Evolutionary conservation across 345 rosid species (phyloP), one percentile per base, ranked within the genome.

Genomic region (Bretschneidera sinensis): DNA sequence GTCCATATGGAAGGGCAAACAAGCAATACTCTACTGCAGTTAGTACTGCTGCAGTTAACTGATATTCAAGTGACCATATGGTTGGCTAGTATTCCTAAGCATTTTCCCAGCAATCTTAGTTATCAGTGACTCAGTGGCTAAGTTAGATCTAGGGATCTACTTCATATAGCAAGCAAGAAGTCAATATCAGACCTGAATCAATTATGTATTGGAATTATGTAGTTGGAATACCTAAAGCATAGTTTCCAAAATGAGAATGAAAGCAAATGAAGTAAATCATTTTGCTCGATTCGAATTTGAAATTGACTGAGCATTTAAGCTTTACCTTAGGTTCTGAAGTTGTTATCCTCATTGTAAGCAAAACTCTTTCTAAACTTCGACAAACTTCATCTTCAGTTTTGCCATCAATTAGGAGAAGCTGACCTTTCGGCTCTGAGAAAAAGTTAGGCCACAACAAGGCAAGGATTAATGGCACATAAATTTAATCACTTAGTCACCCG

Each of bases 311-410:
- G 70, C 59, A 58, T 33, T 51, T 34, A 64, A 54, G 50, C 63
- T 43, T 48, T 81, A 94, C 99, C 99, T 86, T 90, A 43, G 95
- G 95, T 70, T 94, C 92, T 51, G 97, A 94, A 58, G 86, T 74
- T 34, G 97, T 94, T 66, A 71, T 83, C 71, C 91, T 86, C 97
- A 94, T 90, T 47, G 99, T 94, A 56, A 86, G 99, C 82, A 94
- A 67, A 69, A 90, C 97, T 70, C 99, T 88, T 76, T 90, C 99
- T 67, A 94, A 76, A 76, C 88, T 90, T 72, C 79, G 83, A 76
- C 71, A 74, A 69, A 90, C 91, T 85, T 82, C 97, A 34, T 83
- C 91, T 67, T 86, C 85, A 54, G 95, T 94, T 79, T 88, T 90
- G 19, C 99, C 99, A 79, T 94, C 90, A 79, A 94, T 88, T 59